Evolutionary conservation across 2,329 filamentous ascomycete species (phyloP).

Genomic region (Venturia nashicola): DNA sequence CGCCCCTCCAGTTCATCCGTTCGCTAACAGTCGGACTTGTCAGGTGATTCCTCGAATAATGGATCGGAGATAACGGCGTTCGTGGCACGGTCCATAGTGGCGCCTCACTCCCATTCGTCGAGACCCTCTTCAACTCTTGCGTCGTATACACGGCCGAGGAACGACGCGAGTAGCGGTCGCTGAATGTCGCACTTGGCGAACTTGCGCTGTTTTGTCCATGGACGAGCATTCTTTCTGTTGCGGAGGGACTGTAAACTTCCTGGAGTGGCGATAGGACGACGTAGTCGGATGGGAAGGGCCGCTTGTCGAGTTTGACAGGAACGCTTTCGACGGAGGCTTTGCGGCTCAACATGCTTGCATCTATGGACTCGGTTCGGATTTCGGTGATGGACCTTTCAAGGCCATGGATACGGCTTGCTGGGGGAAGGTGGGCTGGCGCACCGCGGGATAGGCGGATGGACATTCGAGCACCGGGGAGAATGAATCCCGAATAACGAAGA

Average conservation of each 20-base stretch:
- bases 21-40: background rate
- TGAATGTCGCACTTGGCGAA: background rate
- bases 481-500: background rate
- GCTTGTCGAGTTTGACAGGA: background rate
- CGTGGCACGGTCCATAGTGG: background rate
- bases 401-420: background rate
- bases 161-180: background rate
- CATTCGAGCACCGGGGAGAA: constrained; percentile 1
- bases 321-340: background rate
- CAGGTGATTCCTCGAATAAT: background rate
- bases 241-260: background rate
- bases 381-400: background rate
- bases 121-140: background rate
- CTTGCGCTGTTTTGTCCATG: background rate
- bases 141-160: background rate
- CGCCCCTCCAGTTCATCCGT: background rate
- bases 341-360: background rate
- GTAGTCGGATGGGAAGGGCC: background rate
- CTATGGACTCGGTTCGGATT: background rate
- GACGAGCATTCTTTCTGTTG: background rate
- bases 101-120: background rate
- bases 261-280: background rate
- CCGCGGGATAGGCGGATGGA: background rate
- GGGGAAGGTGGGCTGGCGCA: background rate
- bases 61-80: background rate